phyloP scores from a whole-genome alignment of 2,329 filamentous ascomycete species.

The Aureobasidium uvarum region DNA sequence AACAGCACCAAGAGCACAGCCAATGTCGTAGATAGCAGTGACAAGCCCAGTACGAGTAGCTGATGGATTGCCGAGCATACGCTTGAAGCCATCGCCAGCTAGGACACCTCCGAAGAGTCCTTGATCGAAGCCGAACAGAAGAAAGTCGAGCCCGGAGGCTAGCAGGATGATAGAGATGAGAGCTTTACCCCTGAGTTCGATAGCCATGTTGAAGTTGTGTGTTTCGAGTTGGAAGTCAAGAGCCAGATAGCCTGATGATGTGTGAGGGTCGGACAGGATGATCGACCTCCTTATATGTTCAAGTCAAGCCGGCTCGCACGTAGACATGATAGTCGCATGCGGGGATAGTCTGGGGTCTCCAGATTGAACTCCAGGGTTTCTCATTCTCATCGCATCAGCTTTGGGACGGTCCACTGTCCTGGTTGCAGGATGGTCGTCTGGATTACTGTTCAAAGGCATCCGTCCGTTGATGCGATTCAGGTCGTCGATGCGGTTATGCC shows the following conservation, averaged over 20 bases:
- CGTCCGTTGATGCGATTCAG: not conserved
- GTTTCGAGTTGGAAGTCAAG: not conserved
- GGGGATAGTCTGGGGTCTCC: not conserved
- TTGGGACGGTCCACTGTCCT: not conserved
- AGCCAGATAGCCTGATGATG: not conserved
- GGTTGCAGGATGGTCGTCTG: not conserved
- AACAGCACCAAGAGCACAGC: constrained; percentile 41
- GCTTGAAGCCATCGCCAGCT: constrained; percentile 7
- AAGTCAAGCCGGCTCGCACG: no score
- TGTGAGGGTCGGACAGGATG: not conserved
- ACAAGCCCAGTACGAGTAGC: constrained; percentile 27
- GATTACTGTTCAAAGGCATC: not conserved
- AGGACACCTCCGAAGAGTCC: constrained; percentile 37
- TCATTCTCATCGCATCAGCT: not conserved
- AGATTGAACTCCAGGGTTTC: not conserved
- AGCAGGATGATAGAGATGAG: constrained; percentile 34
- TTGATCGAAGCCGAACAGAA: constrained; percentile 42
- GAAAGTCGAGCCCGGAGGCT: constrained; percentile 35
- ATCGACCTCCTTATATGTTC: not conserved
- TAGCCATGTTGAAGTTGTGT: not conserved
- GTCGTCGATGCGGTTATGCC: not conserved
- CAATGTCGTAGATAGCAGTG: constrained; percentile 28
- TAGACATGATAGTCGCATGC: not conserved
- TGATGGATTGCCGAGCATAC: constrained; percentile 35
- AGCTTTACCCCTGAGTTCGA: constrained; percentile 31